Evolutionary conservation across 306 rosid species (phyloP).

Genomic region (Pterocarpus macrocarpus): DNA sequence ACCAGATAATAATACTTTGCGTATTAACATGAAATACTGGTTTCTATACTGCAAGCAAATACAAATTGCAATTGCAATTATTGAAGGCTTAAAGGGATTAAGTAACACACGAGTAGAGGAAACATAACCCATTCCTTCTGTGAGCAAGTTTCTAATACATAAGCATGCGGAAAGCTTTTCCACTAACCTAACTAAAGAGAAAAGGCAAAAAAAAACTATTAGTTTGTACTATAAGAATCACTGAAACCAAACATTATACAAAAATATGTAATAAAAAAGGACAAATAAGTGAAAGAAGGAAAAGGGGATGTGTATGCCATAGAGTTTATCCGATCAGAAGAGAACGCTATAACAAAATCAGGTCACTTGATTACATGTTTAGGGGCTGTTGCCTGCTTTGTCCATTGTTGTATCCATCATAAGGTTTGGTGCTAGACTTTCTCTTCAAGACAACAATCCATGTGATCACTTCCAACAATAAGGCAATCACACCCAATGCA

Average conservation of each 20-base stretch:
- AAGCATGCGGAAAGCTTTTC: conserved; percentile 26
- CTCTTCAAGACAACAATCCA: conserved; percentile 76
- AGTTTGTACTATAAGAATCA: conserved; percentile 28
- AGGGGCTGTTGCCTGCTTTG: conserved; percentile 49
- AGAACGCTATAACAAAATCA: background rate
- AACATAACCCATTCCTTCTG: background rate
- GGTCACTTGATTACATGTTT: background rate
- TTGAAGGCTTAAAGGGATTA: background rate
- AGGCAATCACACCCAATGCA: conserved; percentile 60
- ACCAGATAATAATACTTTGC: background rate
- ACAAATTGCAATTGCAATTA: background rate
- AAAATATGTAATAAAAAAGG: conserved; percentile 24
- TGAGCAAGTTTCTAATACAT: conserved; percentile 10
- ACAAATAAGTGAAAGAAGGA: background rate
- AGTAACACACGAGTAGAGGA: background rate
- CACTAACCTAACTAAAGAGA: background rate
- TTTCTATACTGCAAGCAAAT: background rate
- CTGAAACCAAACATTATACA: conserved; percentile 52
- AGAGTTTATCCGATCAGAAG: background rate
- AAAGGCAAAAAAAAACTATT: background rate
- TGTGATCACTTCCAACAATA: conserved; percentile 75
- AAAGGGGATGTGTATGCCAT: background rate
- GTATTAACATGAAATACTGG: background rate
- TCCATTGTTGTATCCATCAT: conserved; percentile 60
- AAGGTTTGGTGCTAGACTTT: conserved; percentile 64